Percentiles rank a stretch among this genome's conserved stretches.
Conservation (phyloP, 129 eudicot species). For the Glebionis coronaria region DNA sequence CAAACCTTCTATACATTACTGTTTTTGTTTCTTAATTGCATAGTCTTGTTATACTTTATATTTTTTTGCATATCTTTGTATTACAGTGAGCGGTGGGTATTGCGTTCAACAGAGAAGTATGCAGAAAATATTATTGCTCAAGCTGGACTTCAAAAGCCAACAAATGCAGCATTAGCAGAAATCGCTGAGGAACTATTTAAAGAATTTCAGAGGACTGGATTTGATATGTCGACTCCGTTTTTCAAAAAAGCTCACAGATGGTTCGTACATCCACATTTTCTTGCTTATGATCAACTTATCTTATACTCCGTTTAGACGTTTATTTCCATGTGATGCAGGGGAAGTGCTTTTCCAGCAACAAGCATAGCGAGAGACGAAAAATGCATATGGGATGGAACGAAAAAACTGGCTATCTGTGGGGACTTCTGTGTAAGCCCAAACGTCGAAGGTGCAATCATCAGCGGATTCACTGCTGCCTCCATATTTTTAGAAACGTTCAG, state of each 20-base stretch:
- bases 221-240: conserved; percentile 54
- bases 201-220: conserved; percentile 71
- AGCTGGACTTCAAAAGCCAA: conserved; percentile 74
- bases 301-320: background rate
- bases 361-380: conserved; percentile 71
- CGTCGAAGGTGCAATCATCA: conserved; percentile 88
- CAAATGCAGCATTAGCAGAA: conserved; percentile 50
- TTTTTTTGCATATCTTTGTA: conserved; percentile 11
- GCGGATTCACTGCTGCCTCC: conserved; percentile 86
- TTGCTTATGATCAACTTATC: background rate
- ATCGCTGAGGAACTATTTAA: conserved; percentile 70
- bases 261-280: conserved; percentile 38
- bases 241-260: conserved; percentile 95
- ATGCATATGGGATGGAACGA: conserved; percentile 71
- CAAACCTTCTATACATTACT: too few relatives aligned
- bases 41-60: too few relatives aligned
- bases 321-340: conserved; percentile 48
- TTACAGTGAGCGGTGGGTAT: conserved; percentile 89
- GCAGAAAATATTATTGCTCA: conserved; percentile 64
- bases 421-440: conserved; percentile 89
- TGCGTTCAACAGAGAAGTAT: conserved; percentile 78
- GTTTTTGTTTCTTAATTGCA: background rate
- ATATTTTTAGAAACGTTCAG: conserved; percentile 48
- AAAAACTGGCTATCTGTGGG: conserved; percentile 79
- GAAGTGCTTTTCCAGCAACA: conserved; percentile 88